Base-by-base conservation (phyloP, 305 asterid species). In the Lippia alba region DNA sequence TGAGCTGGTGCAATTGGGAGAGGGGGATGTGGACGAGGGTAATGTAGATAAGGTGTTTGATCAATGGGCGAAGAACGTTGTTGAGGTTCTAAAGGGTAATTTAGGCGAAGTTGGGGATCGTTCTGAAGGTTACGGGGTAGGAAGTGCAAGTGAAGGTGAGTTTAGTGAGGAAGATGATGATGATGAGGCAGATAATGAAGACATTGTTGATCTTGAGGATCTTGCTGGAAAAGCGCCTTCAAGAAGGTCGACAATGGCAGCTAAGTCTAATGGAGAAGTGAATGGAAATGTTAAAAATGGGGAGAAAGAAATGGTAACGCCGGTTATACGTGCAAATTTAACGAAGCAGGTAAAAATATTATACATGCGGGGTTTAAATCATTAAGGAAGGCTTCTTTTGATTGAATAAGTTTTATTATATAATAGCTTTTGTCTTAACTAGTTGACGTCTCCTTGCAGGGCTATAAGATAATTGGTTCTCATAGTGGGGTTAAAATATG, bases 401-500 rank as follows among this genome's bases (percentile, higher is more conserved):
- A 1, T 60, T 60, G 14, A 10, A 7, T 18, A n/a, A 17, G 7
- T 48, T 61, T 56, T 61, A 14, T 12, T 54, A 34, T 64, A 19
- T 55, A 62, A 40, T 18, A 50, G 4, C 46, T 67, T 62, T 19
- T 56, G 30, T 24, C 69, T 72, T 68, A 56, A 78, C 70, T 63
- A 61, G 61, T 20, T 74, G 50, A 73, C 70, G 36, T 69, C 30
- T 24, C 76, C 74, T 56, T 67, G 72, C 87, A 91, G 97, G 96
- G 99, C 12, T 91, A 94, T 79, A 94, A 94, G 82, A 78, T 94
- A 40, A 91, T 94, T 66, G 97, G 99, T 76, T 89, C 97, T 18
- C 99, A 91, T 69, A 94, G 99, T 67, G 97, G 97, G 61, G 97
- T 94, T 76, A 89, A 91, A 77, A 79, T 94, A 72, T 89, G 99